Evolutionary conservation across 1,284 basidiomycete species (phyloP), one percentile per base, ranked within the genome.

Genomic region (Termitomyces sp.): DNA sequence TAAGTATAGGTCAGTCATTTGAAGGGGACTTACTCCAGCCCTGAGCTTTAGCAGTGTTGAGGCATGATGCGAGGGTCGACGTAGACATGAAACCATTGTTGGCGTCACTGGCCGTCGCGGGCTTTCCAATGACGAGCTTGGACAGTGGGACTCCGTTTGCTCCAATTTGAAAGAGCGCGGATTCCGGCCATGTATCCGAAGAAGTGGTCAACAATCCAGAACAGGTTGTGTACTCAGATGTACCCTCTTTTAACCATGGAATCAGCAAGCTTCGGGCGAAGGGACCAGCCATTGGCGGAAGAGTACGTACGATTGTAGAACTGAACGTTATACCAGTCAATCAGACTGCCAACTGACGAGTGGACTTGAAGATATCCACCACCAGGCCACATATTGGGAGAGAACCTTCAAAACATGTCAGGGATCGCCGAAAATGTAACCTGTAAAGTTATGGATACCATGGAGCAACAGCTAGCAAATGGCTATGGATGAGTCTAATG

Each of bases 341-440:
- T 83, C 56, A 80, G 61, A 60, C 64, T 73, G 9, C 86, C 86
- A 26, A 87, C 84, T 6, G 69, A 64, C 46, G 69, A 55, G 65
- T 87, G 69, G 21, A 84, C 78, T 47, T 70, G 76, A 30, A 85
- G 72, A 64, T 87, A 87, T 8, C 79, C 84, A 53, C 84, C 84
- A 13, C 77, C 80, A 24, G 73, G 69, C 70, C 75, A 83, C 43
- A 61, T 66, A 46, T 60, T 71, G 6, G 78, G 75, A 19, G 78
- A 72, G 69, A 83, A 83, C 79, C 79, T 78, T 55, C 19, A 49
- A 43, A 43, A 30, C 13, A 28, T 49, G 28, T 45, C 13, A 47
- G 26, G 28, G 31, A 9, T 26, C n/a, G 26, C 38, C 39, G 7
- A 44, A 48, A 54, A 38, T 53, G 41, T 31, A 50, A 47, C 8